Evolutionary conservation across 352 stramenopile species (phyloP).

Genomic region (Phytophthora palmivora): DNA sequence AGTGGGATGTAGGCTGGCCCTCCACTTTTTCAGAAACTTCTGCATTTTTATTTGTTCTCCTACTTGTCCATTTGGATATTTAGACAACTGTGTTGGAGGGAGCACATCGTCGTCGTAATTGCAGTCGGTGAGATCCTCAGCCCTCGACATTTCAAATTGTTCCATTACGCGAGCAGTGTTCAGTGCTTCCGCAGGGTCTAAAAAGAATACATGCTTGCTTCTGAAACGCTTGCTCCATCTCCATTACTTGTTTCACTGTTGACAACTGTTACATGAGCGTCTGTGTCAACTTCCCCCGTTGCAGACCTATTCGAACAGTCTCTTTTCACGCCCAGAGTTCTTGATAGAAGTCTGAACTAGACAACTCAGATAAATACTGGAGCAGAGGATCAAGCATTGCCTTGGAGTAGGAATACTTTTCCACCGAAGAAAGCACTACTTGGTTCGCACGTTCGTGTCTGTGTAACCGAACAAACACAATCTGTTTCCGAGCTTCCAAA

Average conservation of each 20-base stretch:
- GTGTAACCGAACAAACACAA: conserved; percentile 14
- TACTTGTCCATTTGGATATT: no score
- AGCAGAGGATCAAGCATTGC: no score
- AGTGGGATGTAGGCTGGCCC: no score
- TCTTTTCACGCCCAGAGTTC: conserved; percentile 11
- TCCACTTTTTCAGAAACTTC: no score
- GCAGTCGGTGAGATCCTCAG: not conserved
- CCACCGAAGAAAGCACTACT: conserved; percentile 7
- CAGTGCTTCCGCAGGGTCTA: conserved; percentile 12
- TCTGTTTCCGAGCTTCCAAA: not conserved
- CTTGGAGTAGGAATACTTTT: conserved; percentile 18
- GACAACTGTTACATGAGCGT: no score
- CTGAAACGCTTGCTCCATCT: not conserved
- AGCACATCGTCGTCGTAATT: no score
- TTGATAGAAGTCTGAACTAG: conserved; percentile 10
- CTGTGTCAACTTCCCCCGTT: not conserved
- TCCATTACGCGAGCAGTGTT: conserved; percentile 6
- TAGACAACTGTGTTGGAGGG: no score
- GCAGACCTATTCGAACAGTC: conserved; percentile 5
- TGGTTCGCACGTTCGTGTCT: conserved; percentile 12
- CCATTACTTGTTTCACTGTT: not conserved
- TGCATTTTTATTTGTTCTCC: no score
- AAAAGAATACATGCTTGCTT: no score
- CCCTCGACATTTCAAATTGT: not conserved
- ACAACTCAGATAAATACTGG: conserved; percentile 12